Percentiles rank a stretch among this genome's conserved stretches.
These are phyloP conservation scores for Metarhizium anisopliae DNA, from an alignment of 2,329 filamentous ascomycete species.

Conservation along the genomic window DNA sequence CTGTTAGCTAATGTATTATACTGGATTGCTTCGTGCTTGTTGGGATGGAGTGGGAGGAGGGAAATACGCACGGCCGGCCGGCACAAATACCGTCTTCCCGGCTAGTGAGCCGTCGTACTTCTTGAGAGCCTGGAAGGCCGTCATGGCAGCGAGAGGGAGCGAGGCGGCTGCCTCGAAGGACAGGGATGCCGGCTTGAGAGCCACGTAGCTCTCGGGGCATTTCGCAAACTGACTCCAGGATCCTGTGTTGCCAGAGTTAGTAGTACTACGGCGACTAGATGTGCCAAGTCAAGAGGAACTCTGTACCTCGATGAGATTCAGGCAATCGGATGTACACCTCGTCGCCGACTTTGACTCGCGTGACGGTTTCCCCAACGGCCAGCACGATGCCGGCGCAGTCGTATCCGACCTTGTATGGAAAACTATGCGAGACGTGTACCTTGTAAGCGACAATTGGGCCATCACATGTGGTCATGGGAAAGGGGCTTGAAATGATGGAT, in stretches of 20 bases:
- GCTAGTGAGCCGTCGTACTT: slow-evolving; percentile 28
- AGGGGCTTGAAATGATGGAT: neutral
- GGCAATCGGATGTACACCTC: slow-evolving; percentile 15
- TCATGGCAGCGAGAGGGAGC: slow-evolving; percentile 32
- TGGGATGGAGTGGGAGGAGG: neutral
- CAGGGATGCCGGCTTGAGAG: slow-evolving; percentile 29
- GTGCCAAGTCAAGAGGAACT: neutral
- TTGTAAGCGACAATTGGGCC: neutral
- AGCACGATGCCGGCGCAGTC: slow-evolving; percentile 30
- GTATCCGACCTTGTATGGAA: slow-evolving; percentile 34
- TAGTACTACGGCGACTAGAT: neutral
- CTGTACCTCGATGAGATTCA: slow-evolving; percentile 12
- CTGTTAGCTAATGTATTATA: neutral
- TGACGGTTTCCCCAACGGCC: slow-evolving; percentile 23
- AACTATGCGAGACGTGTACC: slow-evolving; percentile 11
- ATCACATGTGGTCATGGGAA: no score
- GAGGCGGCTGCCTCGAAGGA: slow-evolving; percentile 33
- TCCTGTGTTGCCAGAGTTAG: slow-evolving; percentile 13
- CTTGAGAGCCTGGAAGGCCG: slow-evolving; percentile 28
- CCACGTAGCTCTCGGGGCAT: slow-evolving; percentile 22
- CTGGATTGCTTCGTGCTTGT: neutral
- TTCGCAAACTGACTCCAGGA: slow-evolving; percentile 27
- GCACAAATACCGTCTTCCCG: slow-evolving; percentile 21
- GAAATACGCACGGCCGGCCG: slow-evolving; percentile 14
- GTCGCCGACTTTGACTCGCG: slow-evolving; percentile 21